Conservation (phyloP, 768 basidiomycete genomes). For the Pleurotus tuoliensis region DNA sequence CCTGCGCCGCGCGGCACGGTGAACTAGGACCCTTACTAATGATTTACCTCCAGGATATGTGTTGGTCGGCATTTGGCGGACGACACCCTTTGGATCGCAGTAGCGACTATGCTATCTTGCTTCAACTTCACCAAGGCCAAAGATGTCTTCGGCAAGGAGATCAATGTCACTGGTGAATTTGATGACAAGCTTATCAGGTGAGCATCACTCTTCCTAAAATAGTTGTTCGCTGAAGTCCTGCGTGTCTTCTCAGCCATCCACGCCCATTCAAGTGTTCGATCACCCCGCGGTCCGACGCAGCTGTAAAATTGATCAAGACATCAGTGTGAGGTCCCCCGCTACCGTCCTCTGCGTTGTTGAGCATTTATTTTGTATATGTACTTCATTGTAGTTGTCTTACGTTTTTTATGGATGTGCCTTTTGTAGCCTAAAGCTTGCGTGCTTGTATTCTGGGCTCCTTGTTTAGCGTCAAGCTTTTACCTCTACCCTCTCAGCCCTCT, state of each 20-base stretch:
- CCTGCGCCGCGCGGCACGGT: not conserved
- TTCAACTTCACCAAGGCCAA: conserved; percentile 5
- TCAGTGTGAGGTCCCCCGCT: not conserved
- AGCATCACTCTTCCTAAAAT: not conserved
- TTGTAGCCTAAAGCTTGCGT: too few species aligned
- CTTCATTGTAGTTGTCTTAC: too few species aligned
- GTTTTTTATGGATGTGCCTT: too few species aligned
- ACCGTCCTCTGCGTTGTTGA: too few species aligned
- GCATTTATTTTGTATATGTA: too few species aligned
- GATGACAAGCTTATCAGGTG: conserved; percentile 30
- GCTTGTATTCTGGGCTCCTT: too few species aligned
- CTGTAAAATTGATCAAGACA: conserved; percentile 17
- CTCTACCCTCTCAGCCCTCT: too few species aligned
- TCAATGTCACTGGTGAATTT: conserved; percentile 26
- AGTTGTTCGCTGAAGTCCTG: not conserved
- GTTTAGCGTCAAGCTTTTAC: too few species aligned
- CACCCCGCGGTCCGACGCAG: conserved; percentile 24
- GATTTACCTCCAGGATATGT: conserved; percentile 28
- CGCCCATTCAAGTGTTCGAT: conserved; percentile 25
- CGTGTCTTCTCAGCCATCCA: conserved; percentile 20
- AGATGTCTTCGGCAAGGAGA: conserved; percentile 7
- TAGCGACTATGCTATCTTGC: conserved; percentile 21
- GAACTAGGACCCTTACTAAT: conserved; percentile 20
- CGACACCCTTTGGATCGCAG: conserved; percentile 27
- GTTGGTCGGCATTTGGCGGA: conserved; percentile 29